Conservation (phyloP, 2,329 filamentous ascomycete species). For the Colletotrichum karsti region DNA sequence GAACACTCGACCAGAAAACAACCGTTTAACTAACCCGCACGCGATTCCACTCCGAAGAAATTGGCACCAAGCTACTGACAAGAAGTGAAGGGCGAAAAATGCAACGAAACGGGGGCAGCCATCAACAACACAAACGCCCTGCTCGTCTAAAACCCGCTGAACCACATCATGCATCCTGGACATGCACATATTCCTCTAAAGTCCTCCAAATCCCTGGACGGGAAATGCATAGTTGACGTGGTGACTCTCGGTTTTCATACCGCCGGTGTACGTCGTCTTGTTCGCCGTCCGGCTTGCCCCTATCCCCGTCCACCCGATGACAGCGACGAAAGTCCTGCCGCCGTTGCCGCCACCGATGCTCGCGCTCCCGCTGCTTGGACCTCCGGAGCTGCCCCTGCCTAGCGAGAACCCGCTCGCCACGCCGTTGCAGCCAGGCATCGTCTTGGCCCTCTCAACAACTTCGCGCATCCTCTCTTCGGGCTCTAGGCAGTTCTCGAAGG, state of each 20-base stretch:
- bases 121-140: not conserved
- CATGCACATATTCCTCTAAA: conserved; percentile 25
- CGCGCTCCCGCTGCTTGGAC: not conserved
- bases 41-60: not conserved
- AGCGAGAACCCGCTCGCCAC: conserved; percentile 33
- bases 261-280: conserved; percentile 29
- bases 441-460: conserved; percentile 30
- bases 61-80: not conserved
- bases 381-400: not conserved
- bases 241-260: conserved; percentile 32
- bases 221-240: conserved; percentile 38
- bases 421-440: conserved; percentile 35
- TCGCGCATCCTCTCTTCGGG: conserved; percentile 42
- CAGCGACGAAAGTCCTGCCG: conserved; percentile 34
- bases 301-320: conserved; percentile 34
- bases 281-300: conserved; percentile 33
- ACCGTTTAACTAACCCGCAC: not conserved
- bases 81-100: not conserved
- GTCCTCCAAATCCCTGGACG: conserved; percentile 35
- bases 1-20: not conserved
- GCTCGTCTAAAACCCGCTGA: conserved; percentile 23
- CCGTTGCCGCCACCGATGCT: conserved; percentile 20
- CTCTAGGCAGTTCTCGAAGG: conserved; percentile 50
- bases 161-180: conserved; percentile 29
- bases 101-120: not conserved